Evolutionary conservation across 495 filamentous ascomycete species (phyloP).

Genomic region (Daldinia bambusicola): DNA sequence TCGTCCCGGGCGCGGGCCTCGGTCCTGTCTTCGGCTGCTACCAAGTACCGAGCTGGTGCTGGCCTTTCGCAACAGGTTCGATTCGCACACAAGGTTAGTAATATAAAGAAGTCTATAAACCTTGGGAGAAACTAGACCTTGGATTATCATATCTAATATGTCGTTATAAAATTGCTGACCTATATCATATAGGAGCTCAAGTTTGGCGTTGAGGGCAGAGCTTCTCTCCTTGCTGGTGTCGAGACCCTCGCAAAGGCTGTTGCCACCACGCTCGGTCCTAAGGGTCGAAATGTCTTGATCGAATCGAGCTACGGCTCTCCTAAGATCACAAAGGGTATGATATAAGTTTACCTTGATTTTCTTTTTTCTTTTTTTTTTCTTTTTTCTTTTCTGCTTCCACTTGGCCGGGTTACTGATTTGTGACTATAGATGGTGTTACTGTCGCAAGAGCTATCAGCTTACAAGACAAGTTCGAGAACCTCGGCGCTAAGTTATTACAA

Average conservation of each 20-base stretch:
- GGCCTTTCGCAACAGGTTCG: slow-evolving; percentile 78
- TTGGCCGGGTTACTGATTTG: slow-evolving; percentile 31
- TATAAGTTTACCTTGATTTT: slow-evolving; percentile 20
- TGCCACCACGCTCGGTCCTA: slow-evolving; percentile 94
- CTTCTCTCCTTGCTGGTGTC: slow-evolving; percentile 89
- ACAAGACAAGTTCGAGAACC: slow-evolving; percentile 99
- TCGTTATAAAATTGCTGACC: slow-evolving; percentile 33
- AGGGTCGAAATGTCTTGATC: slow-evolving; percentile 97
- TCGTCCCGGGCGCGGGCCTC: slow-evolving; percentile 72
- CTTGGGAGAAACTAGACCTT: background rate
- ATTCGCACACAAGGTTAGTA: slow-evolving; percentile 91
- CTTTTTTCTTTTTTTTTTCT: no score
- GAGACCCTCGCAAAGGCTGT: slow-evolving; percentile 97
- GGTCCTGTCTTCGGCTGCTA: slow-evolving; percentile 67
- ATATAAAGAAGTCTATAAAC: background rate
- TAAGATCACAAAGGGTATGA: slow-evolving; percentile 97
- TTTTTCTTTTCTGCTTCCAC: background rate
- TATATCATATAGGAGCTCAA: slow-evolving; percentile 79
- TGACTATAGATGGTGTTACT: slow-evolving; percentile 83
- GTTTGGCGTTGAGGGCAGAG: slow-evolving; percentile 95
- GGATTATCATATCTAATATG: slow-evolving; percentile 10
- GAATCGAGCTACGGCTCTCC: slow-evolving; percentile 97
- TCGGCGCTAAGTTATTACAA: slow-evolving; percentile 94
- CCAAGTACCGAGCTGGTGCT: slow-evolving; percentile 66
- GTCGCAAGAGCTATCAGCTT: slow-evolving; percentile 91